A percentile compares a stretch with the other conserved stretches of the same genome.
Evolutionary conservation across 2,329 filamentous ascomycete species (phyloP).

Genomic region (Alternaria sp.): DNA sequence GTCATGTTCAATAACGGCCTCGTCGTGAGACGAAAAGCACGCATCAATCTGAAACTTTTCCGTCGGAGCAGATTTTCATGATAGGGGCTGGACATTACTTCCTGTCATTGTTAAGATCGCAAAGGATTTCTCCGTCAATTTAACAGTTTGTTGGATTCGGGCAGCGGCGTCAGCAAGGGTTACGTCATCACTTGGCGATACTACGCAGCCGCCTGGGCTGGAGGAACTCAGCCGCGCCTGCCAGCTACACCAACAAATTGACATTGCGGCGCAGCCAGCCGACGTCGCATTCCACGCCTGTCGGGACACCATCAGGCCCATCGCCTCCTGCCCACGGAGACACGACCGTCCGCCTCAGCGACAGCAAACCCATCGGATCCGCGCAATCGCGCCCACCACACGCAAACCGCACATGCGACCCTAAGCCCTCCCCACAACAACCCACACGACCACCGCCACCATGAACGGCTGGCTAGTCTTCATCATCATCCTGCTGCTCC

Average conservation of each 20-base stretch:
- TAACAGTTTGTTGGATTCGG: background rate
- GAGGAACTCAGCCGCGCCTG: conserved; percentile 26
- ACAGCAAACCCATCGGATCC: conserved; percentile 8
- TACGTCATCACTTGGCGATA: conserved; percentile 37
- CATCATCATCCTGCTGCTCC: conserved; percentile 74
- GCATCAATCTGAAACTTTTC: background rate
- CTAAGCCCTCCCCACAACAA: conserved; percentile 1
- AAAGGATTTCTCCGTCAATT: background rate
- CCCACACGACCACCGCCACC: conserved; percentile 23
- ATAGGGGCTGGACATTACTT: background rate
- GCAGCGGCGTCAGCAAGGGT: conserved; percentile 15
- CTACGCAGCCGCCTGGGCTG: conserved; percentile 2
- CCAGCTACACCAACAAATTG: conserved; percentile 20
- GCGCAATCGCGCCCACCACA: conserved; percentile 13
- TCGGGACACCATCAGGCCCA: background rate
- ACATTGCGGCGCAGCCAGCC: conserved; percentile 12
- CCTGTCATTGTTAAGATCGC: background rate
- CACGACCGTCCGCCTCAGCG: background rate
- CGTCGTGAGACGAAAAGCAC: conserved; percentile 11
- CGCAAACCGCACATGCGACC: conserved; percentile 16
- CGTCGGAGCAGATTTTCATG: background rate
- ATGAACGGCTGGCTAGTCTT: conserved; percentile 60
- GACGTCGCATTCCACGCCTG: background rate
- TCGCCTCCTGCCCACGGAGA: background rate
- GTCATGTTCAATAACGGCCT: conserved; percentile 4